phyloP scores from a whole-genome alignment of 1,284 basidiomycete species.

The Heterobasidion irregulare region DNA sequence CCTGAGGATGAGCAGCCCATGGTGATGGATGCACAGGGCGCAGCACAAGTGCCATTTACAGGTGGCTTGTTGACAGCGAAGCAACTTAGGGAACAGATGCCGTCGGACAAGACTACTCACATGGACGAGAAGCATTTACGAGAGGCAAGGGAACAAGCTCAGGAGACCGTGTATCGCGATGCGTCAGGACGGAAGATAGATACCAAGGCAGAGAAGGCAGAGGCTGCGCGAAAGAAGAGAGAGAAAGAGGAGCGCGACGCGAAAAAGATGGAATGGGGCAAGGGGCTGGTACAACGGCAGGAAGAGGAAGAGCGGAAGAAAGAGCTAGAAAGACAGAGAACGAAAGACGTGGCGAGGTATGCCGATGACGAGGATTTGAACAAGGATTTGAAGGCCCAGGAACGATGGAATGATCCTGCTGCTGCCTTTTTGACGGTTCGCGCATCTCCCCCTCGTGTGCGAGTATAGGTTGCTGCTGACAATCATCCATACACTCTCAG shows the following conservation, averaged over 20 bases:
- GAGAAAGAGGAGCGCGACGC: slow-evolving; percentile 79
- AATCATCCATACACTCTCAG: slow-evolving; percentile 24
- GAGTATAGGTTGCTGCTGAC: slow-evolving; percentile 1
- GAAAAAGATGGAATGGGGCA: slow-evolving; percentile 94
- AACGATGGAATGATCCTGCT: slow-evolving; percentile 93
- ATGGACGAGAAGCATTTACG: slow-evolving; percentile 22
- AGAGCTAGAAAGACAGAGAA: slow-evolving; percentile 63
- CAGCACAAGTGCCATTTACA: slow-evolving; percentile 34
- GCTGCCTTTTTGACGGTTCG: slow-evolving; percentile 85
- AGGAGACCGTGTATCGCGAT: slow-evolving; percentile 95
- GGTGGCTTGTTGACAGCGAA: slow-evolving; percentile 77
- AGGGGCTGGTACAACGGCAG: slow-evolving; percentile 84
- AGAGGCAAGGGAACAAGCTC: slow-evolving; percentile 48
- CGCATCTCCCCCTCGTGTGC: slow-evolving; percentile 7
- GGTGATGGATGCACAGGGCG: slow-evolving; percentile 39
- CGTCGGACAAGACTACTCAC: slow-evolving; percentile 27
- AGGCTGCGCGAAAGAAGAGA: slow-evolving; percentile 70
- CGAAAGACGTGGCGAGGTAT: slow-evolving; percentile 65
- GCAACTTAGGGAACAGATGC: slow-evolving; percentile 48
- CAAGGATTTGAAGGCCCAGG: slow-evolving; percentile 68
- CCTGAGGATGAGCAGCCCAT: slow-evolving; percentile 63
- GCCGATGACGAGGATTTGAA: slow-evolving; percentile 85
- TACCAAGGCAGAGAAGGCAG: slow-evolving; percentile 74
- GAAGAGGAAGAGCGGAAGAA: slow-evolving; percentile 57
- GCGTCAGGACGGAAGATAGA: slow-evolving; percentile 84